phyloP scores from a whole-genome alignment of 495 filamentous ascomycete genomes.

The Bryoglossum gracile region DNA sequence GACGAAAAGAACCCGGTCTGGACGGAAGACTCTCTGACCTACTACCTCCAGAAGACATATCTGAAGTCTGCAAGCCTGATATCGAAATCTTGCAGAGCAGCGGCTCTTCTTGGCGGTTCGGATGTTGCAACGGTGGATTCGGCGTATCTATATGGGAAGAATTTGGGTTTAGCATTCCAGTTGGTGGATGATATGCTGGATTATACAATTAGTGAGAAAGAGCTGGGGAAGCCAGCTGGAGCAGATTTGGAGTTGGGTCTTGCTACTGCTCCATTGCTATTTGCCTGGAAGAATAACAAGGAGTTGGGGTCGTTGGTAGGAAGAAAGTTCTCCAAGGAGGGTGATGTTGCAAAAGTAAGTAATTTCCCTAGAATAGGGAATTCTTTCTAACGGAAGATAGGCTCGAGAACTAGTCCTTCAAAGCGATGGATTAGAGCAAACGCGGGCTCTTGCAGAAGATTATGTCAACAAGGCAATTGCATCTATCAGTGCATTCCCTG shows the following conservation, averaged over 20 bases:
- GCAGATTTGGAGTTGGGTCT: constrained; percentile 91
- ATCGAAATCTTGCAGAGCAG: constrained; percentile 86
- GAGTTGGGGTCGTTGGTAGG: constrained; percentile 85
- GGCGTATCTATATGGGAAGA: constrained; percentile 85
- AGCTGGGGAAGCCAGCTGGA: constrained; percentile 90
- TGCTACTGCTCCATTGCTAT: constrained; percentile 90
- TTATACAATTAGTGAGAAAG: constrained; percentile 76
- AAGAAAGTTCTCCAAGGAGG: constrained; percentile 75
- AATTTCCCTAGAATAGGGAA: background rate
- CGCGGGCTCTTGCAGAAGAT: constrained; percentile 77
- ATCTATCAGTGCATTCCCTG: constrained; percentile 74
- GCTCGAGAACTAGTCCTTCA: constrained; percentile 75
- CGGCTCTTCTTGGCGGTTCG: constrained; percentile 75
- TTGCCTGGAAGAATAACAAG: constrained; percentile 87
- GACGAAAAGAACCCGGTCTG: constrained; percentile 77
- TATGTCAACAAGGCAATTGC: constrained; percentile 83
- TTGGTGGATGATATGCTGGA: constrained; percentile 98
- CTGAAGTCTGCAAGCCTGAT: constrained; percentile 94
- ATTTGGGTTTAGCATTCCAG: constrained; percentile 91
- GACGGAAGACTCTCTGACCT: constrained; percentile 78
- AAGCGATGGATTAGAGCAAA: constrained; percentile 86
- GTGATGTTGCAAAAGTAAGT: constrained; percentile 76
- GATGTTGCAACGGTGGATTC: constrained; percentile 77
- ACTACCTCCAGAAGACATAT: constrained; percentile 99
- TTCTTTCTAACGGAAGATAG: constrained; percentile 35